phyloP scores from a whole-genome alignment of 2,329 filamentous ascomycete species.

The Trichoderma sp. region DNA sequence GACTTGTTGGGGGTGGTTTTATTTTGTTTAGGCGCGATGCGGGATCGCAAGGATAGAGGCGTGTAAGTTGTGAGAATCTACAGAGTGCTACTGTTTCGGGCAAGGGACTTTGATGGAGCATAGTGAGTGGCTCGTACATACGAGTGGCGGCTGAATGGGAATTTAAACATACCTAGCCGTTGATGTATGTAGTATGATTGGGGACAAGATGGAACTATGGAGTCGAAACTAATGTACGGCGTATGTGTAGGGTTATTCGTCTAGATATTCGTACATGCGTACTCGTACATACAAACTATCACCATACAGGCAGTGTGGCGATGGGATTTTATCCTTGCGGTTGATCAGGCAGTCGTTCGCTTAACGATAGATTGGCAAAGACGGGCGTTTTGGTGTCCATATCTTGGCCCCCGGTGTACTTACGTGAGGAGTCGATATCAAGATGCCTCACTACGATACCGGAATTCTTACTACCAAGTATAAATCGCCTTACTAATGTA shows the following conservation, averaged over 20 bases:
- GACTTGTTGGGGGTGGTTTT: neutral
- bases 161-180: neutral
- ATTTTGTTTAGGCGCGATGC: neutral
- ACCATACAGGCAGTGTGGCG: neutral
- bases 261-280: neutral
- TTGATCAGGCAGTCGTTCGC: neutral
- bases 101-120: neutral
- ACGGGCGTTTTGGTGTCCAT: neutral
- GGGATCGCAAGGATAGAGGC: neutral
- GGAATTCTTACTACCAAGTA: neutral
- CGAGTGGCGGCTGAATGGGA: neutral
- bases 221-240: neutral
- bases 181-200: neutral
- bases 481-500: neutral
- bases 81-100: neutral
- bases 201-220: neutral
- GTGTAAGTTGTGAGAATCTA: neutral
- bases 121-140: neutral
- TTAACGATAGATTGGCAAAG: neutral
- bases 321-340: conserved; percentile 2
- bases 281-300: neutral
- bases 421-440: neutral
- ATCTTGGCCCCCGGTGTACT: neutral
- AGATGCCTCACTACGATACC: neutral
- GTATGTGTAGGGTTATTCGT: neutral